Evolutionary conservation across 1,284 basidiomycete species (phyloP), one percentile per base, ranked within the genome.

Genomic region (Clitocybe nebularis): DNA sequence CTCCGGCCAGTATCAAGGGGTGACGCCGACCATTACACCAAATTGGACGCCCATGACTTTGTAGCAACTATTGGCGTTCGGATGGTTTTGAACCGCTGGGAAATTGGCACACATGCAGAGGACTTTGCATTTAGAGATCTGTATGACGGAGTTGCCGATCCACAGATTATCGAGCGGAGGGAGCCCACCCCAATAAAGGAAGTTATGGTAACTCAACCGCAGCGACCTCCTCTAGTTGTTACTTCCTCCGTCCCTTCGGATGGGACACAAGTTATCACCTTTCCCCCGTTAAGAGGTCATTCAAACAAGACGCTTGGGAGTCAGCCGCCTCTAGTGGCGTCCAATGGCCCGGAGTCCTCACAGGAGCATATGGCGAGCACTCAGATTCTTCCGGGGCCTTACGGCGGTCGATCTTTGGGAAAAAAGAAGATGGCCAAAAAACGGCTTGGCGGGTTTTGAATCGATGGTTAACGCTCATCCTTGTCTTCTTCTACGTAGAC

Each of bases 361-460:
- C 75, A 81, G 50, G 67, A 72, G 11, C 47, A 62, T 8, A 62
- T 77, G 61, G 57, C 70, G 23, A 86, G 74, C 49, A 89, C 85
- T 0, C 89, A 91, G 57, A 62, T 82, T 2, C 58, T 88, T 5
- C 78, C 87, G 3, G 88, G 88, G 1, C 76, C 72, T 0, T 79
- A 79, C 63, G 88, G 86, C 30, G 84, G 81, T 22, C 71, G 85
- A 37, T 71, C 68, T 17, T 50, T 48, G 11, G 47, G 44, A 10
- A 84, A 76, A 63, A 84, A 79, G 67, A 80, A 79, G 55, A 49
- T 60, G 36, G 59, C 50, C n/a, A 88, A 84, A 70, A 89, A 84
- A 61, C 69, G 87, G 22, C 40, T 85, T 32, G 83, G 84, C 7
- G 88, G 88, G 1, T 90, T 91, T 58, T 90, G 60, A 75, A 13